Evolutionary conservation across 257 asterid genomes (phyloP), one percentile per base, ranked within the genome.

Genomic region (Ligustrum vulgare): DNA sequence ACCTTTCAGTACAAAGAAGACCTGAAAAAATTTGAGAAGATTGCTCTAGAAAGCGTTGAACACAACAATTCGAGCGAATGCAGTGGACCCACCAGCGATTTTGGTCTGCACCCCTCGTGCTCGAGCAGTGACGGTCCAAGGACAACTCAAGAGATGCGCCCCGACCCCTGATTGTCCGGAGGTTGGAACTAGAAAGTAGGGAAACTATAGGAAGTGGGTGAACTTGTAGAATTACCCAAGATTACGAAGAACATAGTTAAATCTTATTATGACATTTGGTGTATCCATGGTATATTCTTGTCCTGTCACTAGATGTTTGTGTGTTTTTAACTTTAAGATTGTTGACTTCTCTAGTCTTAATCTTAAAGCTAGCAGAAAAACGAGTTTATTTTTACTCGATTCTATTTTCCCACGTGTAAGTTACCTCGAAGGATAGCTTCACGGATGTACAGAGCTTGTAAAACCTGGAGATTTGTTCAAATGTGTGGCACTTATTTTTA

Each of bases 1-100:
- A 80, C 90, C 35, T 71, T 76, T 23, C 87, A 88, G 66, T 93
- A 93, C 93, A 93, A 81, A 78, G 97, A 93, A 78, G 98, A 93
- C 73, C 82, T 93, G 70, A 81, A 80, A 45, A 91, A 91, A 79
- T 91, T 93, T 83, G 84, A 82, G 81, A 87, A 85, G 80, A 85
- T 93, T 95, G 98, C 97, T 18, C 69, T 93, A 12, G 93, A 87
- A 79, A 82, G 83, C 73, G 74, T 77, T n/a, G 89, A 82, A 23
- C 87, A 68, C 37, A 86, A 68, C 34, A 86, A 87, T 51, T 81
- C 85, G 1, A 87, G 94, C 12, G 92, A 85, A 75, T 87, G 80
- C 83, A 90, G 97, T 33, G 93, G 89, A n/a, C 87, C 88, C 2
- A 87, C 94, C 69, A 90, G 90, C 12, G 93, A 91, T 33, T 85